Conservation (phyloP, 1,284 basidiomycete species). For the Cerrena zonata region DNA sequence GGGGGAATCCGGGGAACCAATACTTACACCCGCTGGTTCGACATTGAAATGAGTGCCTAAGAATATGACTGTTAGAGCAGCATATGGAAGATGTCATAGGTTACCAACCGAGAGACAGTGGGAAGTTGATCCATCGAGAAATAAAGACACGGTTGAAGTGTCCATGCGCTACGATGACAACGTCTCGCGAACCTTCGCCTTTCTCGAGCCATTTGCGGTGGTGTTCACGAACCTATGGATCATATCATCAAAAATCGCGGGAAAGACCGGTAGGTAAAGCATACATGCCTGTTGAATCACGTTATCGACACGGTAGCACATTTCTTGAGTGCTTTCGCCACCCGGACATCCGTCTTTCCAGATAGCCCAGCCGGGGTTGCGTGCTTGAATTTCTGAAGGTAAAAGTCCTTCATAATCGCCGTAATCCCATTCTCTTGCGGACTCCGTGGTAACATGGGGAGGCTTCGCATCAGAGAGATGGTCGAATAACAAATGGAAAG, state of each 20-base stretch:
- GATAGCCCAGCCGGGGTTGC: conserved; percentile 68
- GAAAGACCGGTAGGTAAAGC: background rate
- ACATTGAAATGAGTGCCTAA: conserved; percentile 77
- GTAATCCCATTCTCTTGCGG: conserved; percentile 83
- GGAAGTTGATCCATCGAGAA: conserved; percentile 72
- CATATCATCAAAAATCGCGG: background rate
- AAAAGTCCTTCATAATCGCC: conserved; percentile 84
- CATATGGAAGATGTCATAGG: background rate
- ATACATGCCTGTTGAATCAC: conserved; percentile 62
- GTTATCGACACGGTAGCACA: conserved; percentile 72
- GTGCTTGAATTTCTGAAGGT: conserved; percentile 67
- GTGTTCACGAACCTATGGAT: conserved; percentile 61
- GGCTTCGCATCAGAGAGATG: conserved; percentile 43
- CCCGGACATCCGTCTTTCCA: conserved; percentile 87
- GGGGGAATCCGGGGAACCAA: conserved; percentile 7
- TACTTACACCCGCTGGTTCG: conserved; percentile 70
- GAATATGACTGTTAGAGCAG: background rate
- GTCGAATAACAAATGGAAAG: conserved; percentile 77
- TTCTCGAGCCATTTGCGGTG: conserved; percentile 70
- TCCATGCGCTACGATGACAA: conserved; percentile 73
- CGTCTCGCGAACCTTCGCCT: conserved; percentile 59
- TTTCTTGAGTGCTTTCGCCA: conserved; percentile 77
- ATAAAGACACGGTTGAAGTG: conserved; percentile 85
- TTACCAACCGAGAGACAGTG: conserved; percentile 52
- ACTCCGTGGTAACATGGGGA: conserved; percentile 55